Evolutionary conservation across 805 yeast species (phyloP).

Genomic region (Candida maesae): DNA sequence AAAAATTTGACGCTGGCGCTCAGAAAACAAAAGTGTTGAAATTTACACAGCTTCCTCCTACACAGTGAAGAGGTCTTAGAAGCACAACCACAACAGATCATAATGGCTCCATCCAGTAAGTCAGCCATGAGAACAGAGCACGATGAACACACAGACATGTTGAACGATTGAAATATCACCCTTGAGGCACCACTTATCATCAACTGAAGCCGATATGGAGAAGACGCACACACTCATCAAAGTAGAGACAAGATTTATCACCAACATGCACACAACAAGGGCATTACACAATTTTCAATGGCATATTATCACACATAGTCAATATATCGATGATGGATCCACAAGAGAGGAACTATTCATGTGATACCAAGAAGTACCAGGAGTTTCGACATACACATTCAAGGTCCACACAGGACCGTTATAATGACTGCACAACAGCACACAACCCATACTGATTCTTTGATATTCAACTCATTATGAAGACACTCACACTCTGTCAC

Average conservation of each 20-base stretch:
- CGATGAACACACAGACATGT: not conserved
- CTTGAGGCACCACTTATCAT: conserved; percentile 40
- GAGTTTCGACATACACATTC: no score
- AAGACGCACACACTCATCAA: not conserved
- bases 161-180: conserved; percentile 3
- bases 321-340: not conserved
- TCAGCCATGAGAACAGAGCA: conserved; percentile 12
- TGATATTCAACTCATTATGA: no score
- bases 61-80: conserved; percentile 5
- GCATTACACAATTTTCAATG: not conserved
- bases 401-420: not conserved
- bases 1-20: conserved; percentile 9
- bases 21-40: conserved; percentile 18
- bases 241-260: not conserved
- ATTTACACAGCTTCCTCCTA: conserved; percentile 13
- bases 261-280: no score
- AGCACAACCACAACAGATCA: conserved; percentile 17
- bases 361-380: no score
- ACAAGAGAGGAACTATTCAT: no score
- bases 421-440: no score
- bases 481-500: no score
- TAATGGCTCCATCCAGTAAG: conserved; percentile 49
- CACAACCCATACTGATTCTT: no score
- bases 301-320: not conserved
- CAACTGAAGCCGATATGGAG: not conserved